phyloP scores from a whole-genome alignment of 106 monocot genomes.

The Dioscorea dumetorum region DNA sequence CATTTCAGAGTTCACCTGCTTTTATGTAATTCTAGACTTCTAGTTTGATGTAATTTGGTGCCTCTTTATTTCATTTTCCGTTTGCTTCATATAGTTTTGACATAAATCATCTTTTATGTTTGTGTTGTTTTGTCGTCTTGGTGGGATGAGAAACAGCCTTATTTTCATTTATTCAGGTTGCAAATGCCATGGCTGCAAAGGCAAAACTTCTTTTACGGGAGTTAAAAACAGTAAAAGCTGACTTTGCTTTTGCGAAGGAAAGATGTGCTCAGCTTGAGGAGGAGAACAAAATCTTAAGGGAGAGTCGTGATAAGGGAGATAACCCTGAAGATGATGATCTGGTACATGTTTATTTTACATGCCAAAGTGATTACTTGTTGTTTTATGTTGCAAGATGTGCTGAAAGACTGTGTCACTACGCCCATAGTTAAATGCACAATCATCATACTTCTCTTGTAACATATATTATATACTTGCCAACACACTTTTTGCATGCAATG shows the following conservation, averaged over 20 bases:
- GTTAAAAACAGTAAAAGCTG: constrained; percentile 85
- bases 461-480: too few relatives aligned
- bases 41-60: too few relatives aligned
- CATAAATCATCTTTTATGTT: neutral
- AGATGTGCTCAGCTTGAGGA: constrained; percentile 85
- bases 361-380: neutral
- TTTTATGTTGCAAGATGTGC: neutral
- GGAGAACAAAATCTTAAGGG: constrained; percentile 77
- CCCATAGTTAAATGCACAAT: too few relatives aligned
- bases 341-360: constrained; percentile 21
- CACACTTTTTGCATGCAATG: too few relatives aligned
- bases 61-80: too few relatives aligned
- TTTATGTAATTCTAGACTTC: too few relatives aligned
- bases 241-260: constrained; percentile 78
- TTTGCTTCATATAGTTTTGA: neutral
- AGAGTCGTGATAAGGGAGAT: constrained; percentile 51
- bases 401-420: too few relatives aligned
- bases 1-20: too few relatives aligned
- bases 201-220: constrained; percentile 82
- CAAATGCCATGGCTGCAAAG: constrained; percentile 93
- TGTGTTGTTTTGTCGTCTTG: neutral
- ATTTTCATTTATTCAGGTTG: constrained; percentile 48
- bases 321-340: constrained; percentile 81
- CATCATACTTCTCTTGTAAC: too few relatives aligned
- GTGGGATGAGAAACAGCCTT: constrained; percentile 5